Evolutionary conservation across 345 rosid genomes (phyloP), one percentile per base, ranked within the genome.

Genomic region (Sisymbrium altissimum): DNA sequence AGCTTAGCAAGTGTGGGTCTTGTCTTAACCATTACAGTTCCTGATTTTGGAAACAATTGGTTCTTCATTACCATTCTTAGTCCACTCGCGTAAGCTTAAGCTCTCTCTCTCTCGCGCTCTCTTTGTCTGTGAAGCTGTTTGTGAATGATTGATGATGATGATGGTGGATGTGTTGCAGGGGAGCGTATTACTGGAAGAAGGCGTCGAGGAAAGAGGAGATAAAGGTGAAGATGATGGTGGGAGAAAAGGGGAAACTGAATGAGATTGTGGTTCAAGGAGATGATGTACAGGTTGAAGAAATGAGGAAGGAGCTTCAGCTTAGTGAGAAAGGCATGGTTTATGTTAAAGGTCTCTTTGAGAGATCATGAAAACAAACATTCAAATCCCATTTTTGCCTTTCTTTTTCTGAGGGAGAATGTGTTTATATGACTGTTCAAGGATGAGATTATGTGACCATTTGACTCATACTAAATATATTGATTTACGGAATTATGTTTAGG

Each of bases 141-240:
- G 52, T 41, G 23, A 14, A 46, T 70, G 58, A 36, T 52, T 12
- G 36, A 9, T 63, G 14, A 15, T n/a, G 18, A 4, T 65, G 35
- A 62, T 45, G 50, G 27, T 76, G 5, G 18, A 13, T 54, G 38
- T 36, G 71, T 46, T 78, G 76, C 85, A 94, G 97, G 33, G 97
- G 98, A 45, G 93, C 80, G 14, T 94, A 89, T 75, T 91, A 94
- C 68, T 89, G 97, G 97, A 89, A 83, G 64, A 70, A 84, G 64
- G 98, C 98, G 15, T 94, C 98, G 1, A 88, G 98, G 77, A 91
- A 85, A 76, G 97, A 88, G 81, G 89, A 94, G 84, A 89, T 94
- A 46, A 88, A 94, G 75, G 97, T 94, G 62, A 91, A 85, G 81
- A 79, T 89, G 91, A 55, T 87, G 33, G 81, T 91, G 3, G 90